A percentile compares a stretch with the other conserved stretches of the same genome.
Conservation (phyloP, 2,329 filamentous ascomycete genomes). For the Penicillium sp. region DNA sequence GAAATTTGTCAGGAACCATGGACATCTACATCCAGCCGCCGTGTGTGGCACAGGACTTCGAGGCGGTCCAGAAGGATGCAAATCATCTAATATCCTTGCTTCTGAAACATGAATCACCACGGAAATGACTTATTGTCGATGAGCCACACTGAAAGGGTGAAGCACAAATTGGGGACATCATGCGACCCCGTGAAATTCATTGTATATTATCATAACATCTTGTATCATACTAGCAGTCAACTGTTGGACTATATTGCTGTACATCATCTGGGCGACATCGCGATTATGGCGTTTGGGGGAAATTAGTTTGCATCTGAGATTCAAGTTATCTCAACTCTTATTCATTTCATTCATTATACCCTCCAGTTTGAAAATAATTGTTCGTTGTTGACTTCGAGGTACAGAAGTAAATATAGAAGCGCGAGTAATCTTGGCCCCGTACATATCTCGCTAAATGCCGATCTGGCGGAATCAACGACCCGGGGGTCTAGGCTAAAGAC, state of each 20-base stretch:
- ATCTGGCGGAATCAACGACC: slow-evolving; percentile 31
- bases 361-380: not conserved
- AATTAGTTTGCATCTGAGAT: slow-evolving; percentile 3
- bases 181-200: not conserved
- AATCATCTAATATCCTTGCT: slow-evolving; percentile 12
- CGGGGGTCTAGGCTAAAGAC: slow-evolving; percentile 12
- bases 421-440: slow-evolving; percentile 21
- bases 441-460: slow-evolving; percentile 32
- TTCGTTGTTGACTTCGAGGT: slow-evolving; percentile 2
- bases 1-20: slow-evolving; percentile 38
- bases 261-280: not conserved
- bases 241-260: not conserved
- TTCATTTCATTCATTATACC: not conserved
- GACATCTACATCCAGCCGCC: slow-evolving; percentile 29
- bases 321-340: not conserved
- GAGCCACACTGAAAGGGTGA: not conserved
- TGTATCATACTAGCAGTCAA: slow-evolving; percentile 13
- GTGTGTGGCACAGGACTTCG: slow-evolving; percentile 23
- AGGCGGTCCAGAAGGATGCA: slow-evolving; percentile 27
- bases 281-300: slow-evolving; percentile 1
- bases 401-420: slow-evolving; percentile 21
- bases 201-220: slow-evolving; percentile 7
- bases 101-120: slow-evolving; percentile 9
- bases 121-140: not conserved
- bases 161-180: not conserved